These are phyloP conservation scores for Sphaerobolus stellatus DNA, from an alignment of 1,284 basidiomycete species.

Conservation along the genomic window DNA sequence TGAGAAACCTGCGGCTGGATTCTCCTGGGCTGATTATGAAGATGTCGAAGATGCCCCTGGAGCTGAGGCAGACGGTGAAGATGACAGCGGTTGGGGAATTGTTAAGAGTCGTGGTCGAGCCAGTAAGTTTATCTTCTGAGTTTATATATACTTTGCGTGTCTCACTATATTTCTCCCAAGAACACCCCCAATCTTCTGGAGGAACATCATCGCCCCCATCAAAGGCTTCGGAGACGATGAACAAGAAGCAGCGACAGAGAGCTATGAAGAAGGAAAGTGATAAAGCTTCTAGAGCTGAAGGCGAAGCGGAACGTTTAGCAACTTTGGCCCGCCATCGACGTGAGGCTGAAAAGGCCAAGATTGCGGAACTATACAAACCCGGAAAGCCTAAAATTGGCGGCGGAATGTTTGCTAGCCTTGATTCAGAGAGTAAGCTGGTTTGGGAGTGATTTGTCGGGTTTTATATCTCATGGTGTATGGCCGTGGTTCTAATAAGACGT, in stretches of 20 bases:
- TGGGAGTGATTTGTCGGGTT: constrained; percentile 56
- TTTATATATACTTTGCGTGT: constrained; percentile 14
- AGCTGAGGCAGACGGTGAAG: constrained; percentile 53
- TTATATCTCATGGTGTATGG: neutral
- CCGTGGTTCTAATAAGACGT: too few species aligned
- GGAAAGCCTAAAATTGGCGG: constrained; percentile 42
- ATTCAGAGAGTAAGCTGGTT: constrained; percentile 51
- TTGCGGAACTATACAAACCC: constrained; percentile 47
- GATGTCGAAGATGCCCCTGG: constrained; percentile 43
- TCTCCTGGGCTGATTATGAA: constrained; percentile 75
- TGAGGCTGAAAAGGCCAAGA: constrained; percentile 53
- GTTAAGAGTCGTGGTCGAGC: constrained; percentile 55
- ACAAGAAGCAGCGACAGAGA: constrained; percentile 71
- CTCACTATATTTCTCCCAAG: constrained; percentile 7
- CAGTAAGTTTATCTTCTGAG: constrained; percentile 36
- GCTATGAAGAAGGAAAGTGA: constrained; percentile 54
- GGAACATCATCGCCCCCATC: constrained; percentile 19
- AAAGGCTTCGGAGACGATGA: constrained; percentile 44
- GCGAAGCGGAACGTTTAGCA: constrained; percentile 52
- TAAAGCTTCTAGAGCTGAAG: constrained; percentile 56
- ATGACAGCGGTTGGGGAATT: constrained; percentile 67
- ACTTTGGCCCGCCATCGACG: constrained; percentile 58
- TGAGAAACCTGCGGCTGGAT: constrained; percentile 60
- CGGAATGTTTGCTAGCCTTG: constrained; percentile 50
- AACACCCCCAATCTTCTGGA: constrained; percentile 12